Evolutionary conservation across 2,329 filamentous ascomycete species (phyloP), one percentile per base, ranked within the genome.

Genomic region (Aspergillus puulaauensis): DNA sequence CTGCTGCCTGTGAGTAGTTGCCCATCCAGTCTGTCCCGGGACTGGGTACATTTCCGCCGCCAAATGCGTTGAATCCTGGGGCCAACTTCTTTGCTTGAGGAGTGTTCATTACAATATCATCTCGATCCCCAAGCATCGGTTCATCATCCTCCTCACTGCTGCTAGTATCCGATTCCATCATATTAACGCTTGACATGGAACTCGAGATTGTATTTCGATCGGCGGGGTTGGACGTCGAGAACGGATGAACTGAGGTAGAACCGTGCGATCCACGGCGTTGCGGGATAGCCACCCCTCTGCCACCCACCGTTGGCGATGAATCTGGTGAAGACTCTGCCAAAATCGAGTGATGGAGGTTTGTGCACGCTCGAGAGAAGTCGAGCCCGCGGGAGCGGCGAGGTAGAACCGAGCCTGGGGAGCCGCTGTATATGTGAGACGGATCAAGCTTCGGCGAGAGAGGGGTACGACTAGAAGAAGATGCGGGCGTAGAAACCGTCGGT

Each of bases 321-420:
- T 96, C 92, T 3, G 93, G 92, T 5, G 90, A 95, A 1, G 90
- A 90, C 72, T 96, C 91, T 56, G 93, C 93, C 8, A 98, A 83
- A 0, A 90, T 98, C 15, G 93, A 97, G 75, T 98, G 95, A 76
- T 98, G 95, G 21, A 99, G 82, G 71, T 93, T 96, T 11, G 93
- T 97, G 61, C 91, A 95, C 11, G 93, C 93, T 65, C 93, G 85
- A 41, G 93, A 93, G 74, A 96, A 98, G 76, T 98, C 93, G 60
- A 97, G 81, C 44, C 93, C 93, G 56, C 93, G 86, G 31, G 93
- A 97, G 60, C 93, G 88, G 63, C 93, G 86, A 17, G 93, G 93
- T 7, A 98, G 83, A 47, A 96, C 90, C 54, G 93, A 96, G 24
- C 90, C 89, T 2, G 93, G 92, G 2, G 91, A 93, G 19, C 31